These are phyloP conservation scores for Nakazawaea pomicola DNA, from an alignment of 805 yeast species.

Conservation along the genomic window DNA sequence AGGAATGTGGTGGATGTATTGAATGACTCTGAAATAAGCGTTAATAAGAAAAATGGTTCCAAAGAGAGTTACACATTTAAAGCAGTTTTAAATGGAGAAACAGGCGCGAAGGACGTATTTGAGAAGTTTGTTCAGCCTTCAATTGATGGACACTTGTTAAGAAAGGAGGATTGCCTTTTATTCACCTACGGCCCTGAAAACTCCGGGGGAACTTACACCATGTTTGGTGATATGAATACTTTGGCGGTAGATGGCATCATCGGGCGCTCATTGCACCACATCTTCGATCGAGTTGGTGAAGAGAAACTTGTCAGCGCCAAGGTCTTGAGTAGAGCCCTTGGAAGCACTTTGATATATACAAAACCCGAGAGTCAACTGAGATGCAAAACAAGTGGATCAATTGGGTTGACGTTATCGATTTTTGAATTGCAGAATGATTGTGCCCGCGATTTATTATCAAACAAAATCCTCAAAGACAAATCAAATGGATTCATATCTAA, in stretches of 20 bases:
- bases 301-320: background rate
- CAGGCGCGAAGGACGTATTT: constrained; percentile 32
- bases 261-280: constrained; percentile 17
- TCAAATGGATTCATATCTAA: constrained; percentile 27
- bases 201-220: constrained; percentile 40
- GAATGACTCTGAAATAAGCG: background rate
- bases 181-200: constrained; percentile 52
- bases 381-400: constrained; percentile 6
- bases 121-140: constrained; percentile 27
- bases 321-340: constrained; percentile 4
- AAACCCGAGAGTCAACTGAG: background rate
- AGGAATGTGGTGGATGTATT: background rate
- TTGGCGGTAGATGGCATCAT: constrained; percentile 16
- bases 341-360: constrained; percentile 1
- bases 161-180: constrained; percentile 35
- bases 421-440: constrained; percentile 49
- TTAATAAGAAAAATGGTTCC: too few species aligned
- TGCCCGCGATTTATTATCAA: constrained; percentile 32
- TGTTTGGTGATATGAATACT: constrained; percentile 27
- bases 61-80: background rate
- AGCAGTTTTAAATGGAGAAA: constrained; percentile 15
- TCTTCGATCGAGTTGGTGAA: constrained; percentile 18
- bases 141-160: constrained; percentile 24
- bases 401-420: constrained; percentile 44
- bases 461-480: constrained; percentile 19